Evolutionary conservation across 2,329 filamentous ascomycete species (phyloP).

Genomic region (Bertia moriformis): DNA sequence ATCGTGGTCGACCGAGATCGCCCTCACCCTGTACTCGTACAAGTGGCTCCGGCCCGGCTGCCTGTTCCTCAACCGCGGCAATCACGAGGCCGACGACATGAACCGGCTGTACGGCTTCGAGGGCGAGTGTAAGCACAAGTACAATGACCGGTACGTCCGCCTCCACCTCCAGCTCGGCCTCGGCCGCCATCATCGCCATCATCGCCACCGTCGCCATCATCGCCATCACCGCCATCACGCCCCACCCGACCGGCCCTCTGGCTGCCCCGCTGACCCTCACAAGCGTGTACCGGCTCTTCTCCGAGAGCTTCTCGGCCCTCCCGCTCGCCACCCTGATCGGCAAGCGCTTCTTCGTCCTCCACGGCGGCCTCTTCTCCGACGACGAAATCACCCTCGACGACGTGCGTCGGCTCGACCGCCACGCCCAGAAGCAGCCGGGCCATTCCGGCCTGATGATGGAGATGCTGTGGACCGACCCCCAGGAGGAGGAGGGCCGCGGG

Average conservation of each 20-base stretch:
- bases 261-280: too few relatives aligned
- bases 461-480: conserved; percentile 98
- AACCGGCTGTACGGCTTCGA: conserved; percentile 97
- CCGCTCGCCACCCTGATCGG: conserved; percentile 86
- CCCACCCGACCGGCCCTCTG: neutral
- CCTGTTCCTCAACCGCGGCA: conserved; percentile 94
- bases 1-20: conserved; percentile 96
- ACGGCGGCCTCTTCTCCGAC: conserved; percentile 90
- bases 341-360: conserved; percentile 78
- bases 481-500: conserved; percentile 68
- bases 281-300: conserved; percentile 88
- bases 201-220: neutral
- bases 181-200: neutral
- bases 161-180: too few relatives aligned
- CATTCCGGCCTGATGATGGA: conserved; percentile 98
- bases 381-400: conserved; percentile 86
- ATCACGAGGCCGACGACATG: conserved; percentile 99
- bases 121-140: conserved; percentile 95
- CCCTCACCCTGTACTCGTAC: conserved; percentile 82
- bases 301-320: conserved; percentile 89
- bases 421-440: conserved; percentile 81
- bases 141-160: conserved; percentile 65
- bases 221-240: too few relatives aligned
- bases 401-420: conserved; percentile 80
- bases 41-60: conserved; percentile 81